A percentile compares a stretch with the other conserved stretches of the same genome.
Conservation (phyloP, 495 filamentous ascomycete species). For the Astrothelium subdiscretum region DNA sequence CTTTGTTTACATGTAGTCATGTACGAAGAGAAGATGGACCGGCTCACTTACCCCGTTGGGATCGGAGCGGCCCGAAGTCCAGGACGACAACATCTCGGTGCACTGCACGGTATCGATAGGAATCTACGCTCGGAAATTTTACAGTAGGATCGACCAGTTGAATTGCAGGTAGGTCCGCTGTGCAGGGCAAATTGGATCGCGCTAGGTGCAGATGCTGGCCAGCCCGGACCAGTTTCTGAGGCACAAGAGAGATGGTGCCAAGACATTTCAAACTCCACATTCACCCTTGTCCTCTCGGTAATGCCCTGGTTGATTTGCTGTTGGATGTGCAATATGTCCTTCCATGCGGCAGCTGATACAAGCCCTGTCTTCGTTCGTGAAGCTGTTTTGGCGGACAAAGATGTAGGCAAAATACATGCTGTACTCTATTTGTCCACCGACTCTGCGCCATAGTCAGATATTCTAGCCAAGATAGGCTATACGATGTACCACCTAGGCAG, state of each 20-base stretch:
- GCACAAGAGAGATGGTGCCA: constrained; percentile 2
- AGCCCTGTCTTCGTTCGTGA: neutral
- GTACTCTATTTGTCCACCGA: neutral
- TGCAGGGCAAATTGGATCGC: neutral
- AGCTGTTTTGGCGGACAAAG: neutral
- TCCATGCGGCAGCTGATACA: constrained; percentile 2
- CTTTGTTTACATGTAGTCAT: neutral
- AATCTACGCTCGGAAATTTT: neutral
- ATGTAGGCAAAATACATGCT: constrained; percentile 1
- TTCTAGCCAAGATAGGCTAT: neutral
- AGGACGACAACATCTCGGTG: neutral
- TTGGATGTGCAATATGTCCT: neutral
- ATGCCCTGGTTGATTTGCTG: neutral
- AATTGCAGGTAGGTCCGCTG: neutral
- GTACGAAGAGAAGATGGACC: neutral
- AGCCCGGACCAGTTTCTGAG: neutral
- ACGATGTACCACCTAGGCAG: neutral
- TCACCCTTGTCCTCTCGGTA: neutral
- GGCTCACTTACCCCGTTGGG: neutral
- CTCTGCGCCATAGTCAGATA: neutral
- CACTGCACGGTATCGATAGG: neutral
- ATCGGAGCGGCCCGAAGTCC: neutral
- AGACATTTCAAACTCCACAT: neutral
- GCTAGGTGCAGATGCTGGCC: constrained; percentile 1
- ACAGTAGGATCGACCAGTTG: neutral